These are phyloP conservation scores for Penicillium turbatum DNA, from an alignment of 495 filamentous ascomycete species.

Conservation along the genomic window DNA sequence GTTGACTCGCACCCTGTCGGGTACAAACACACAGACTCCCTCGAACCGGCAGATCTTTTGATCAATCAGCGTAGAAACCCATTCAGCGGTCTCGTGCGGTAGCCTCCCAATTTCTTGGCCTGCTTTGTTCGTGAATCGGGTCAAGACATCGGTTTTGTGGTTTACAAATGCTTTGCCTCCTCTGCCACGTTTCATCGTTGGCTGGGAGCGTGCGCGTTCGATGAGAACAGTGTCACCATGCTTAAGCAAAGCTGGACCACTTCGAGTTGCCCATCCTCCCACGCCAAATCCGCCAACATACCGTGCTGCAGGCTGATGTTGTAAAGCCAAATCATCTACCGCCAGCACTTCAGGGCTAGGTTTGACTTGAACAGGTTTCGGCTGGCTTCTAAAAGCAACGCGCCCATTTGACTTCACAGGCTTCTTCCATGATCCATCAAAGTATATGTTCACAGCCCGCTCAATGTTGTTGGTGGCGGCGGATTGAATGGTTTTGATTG, in stretches of 20 bases:
- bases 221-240: slow-evolving; percentile 79
- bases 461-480: slow-evolving; percentile 60
- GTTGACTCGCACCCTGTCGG: slow-evolving; percentile 78
- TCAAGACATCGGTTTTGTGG: slow-evolving; percentile 73
- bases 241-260: slow-evolving; percentile 65
- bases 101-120: slow-evolving; percentile 85
- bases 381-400: slow-evolving; percentile 10
- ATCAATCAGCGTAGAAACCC: slow-evolving; percentile 90
- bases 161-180: slow-evolving; percentile 48
- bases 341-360: background rate
- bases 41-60: slow-evolving; percentile 87
- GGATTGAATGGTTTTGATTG: slow-evolving; percentile 49
- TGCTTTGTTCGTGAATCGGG: slow-evolving; percentile 79
- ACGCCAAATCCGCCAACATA: slow-evolving; percentile 93
- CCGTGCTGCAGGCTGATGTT: slow-evolving; percentile 55
- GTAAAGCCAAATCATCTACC: slow-evolving; percentile 15
- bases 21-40: slow-evolving; percentile 83
- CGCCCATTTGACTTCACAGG: slow-evolving; percentile 13
- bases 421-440: slow-evolving; percentile 87
- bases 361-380: slow-evolving; percentile 8
- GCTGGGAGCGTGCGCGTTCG: slow-evolving; percentile 74
- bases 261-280: slow-evolving; percentile 87
- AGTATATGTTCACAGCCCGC: slow-evolving; percentile 76
- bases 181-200: slow-evolving; percentile 49
- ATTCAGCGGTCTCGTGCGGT: slow-evolving; percentile 85